Percentiles rank a stretch among this genome's conserved stretches.
Conservation (phyloP, 352 stramenopile genomes). For the Phytophthora pisi region DNA sequence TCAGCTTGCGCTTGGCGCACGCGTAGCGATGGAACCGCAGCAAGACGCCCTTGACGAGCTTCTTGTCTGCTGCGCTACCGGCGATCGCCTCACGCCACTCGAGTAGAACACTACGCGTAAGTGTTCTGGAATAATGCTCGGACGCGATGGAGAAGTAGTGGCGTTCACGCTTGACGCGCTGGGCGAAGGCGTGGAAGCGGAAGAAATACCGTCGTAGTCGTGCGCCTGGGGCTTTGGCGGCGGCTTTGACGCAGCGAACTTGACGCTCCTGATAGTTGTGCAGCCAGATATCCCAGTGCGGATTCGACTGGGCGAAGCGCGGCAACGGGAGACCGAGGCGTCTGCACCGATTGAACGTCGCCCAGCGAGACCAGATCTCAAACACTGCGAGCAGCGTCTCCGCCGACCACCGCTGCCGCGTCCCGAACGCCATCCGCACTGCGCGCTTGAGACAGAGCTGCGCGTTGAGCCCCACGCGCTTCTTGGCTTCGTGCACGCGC, state of each 20-base stretch:
- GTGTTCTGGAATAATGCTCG: slow-evolving; percentile 19
- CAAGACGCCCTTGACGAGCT: slow-evolving; percentile 39
- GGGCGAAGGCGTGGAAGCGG: slow-evolving; percentile 39
- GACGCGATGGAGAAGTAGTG: slow-evolving; percentile 20
- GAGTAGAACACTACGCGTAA: slow-evolving; percentile 28
- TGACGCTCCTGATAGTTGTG: slow-evolving; percentile 81
- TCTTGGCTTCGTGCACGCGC: slow-evolving; percentile 44
- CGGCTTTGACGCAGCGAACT: slow-evolving; percentile 72
- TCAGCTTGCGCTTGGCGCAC: slow-evolving; percentile 39
- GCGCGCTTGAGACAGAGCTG: slow-evolving; percentile 80
- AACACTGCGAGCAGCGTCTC: slow-evolving; percentile 72
- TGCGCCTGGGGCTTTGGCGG: slow-evolving; percentile 51
- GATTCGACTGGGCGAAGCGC: slow-evolving; percentile 44
- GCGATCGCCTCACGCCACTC: slow-evolving; percentile 63
- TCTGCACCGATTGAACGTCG: slow-evolving; percentile 59
- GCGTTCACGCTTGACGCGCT: slow-evolving; percentile 21
- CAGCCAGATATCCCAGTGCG: slow-evolving; percentile 76
- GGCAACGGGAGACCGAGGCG: slow-evolving; percentile 54
- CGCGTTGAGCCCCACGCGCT: slow-evolving; percentile 62
- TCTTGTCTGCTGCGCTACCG: slow-evolving; percentile 49
- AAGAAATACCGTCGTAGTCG: slow-evolving; percentile 57
- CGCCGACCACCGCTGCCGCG: slow-evolving; percentile 57
- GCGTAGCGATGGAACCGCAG: slow-evolving; percentile 39
- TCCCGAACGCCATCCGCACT: slow-evolving; percentile 60
- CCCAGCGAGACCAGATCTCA: slow-evolving; percentile 70